Evolutionary conservation across 148 eudicot species (phyloP), one percentile per base, ranked within the genome.

Genomic region (Dianthus caryophyllus): DNA sequence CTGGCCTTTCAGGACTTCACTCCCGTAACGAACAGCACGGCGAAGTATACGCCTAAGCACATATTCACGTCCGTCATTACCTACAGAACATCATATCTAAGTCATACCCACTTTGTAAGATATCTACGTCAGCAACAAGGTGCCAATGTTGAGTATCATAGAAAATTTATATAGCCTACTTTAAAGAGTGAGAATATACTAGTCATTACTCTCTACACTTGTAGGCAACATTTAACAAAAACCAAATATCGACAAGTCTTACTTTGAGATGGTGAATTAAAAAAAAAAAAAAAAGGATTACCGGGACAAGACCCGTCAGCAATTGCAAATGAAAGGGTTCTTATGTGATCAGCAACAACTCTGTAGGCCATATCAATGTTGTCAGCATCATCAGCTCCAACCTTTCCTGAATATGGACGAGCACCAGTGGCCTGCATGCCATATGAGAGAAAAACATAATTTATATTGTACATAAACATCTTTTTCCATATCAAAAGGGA

Each of bases 301-400:
- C 99, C 99, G 88, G 99, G 99, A 67, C 91, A 75, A 49, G 97
- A 81, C 53, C 97, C 99, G 78, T 95, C 99, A 71, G 99, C 99
- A 79, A 95, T 95, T 69, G 99, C 99, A 82, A 95, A 86, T n/a
- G 96, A 90, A 69, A 95, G 96, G 48, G 99, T 95, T 80, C 99
- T 86, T 41, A 95, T 90, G 76, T 95, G 97, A 77, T 95, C 97
- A 36, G 96, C 97, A 18, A 95, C 96, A 72, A 95, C 99, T 75
- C 99, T 82, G 53, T 95, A 95, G 13, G 99, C 99, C 99, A 95
- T 95, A 73, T 95, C 97, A 75, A 88, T 74, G 13, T 83, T 87
- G 82, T 90, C 97, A 29, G 71, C 85, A 71, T 95, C 99, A 77
- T 90, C 96, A n/a, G 79, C 16, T 36, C 99, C 99, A 81, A 95